phyloP scores from a whole-genome alignment of 306 rosid species.

The Cyamopsis tetragonoloba region DNA sequence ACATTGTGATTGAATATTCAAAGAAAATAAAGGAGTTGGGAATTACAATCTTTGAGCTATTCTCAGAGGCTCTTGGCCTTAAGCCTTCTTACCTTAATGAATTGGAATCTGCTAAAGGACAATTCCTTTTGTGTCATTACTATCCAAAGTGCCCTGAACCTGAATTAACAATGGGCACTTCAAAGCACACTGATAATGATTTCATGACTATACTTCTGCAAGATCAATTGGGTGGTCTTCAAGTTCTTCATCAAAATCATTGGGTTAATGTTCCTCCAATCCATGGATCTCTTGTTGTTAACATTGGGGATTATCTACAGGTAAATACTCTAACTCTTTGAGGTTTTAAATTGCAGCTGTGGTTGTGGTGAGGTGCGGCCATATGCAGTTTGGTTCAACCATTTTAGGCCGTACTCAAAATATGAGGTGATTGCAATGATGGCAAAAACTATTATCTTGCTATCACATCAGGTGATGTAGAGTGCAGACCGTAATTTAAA shows the following conservation, averaged over 20 bases:
- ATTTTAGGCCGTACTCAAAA: too few relatives aligned
- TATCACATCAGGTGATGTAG: too few relatives aligned
- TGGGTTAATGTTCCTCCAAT: constrained; percentile 29
- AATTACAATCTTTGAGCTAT: constrained; percentile 7
- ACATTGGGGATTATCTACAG: constrained; percentile 34
- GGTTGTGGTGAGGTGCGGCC: too few relatives aligned
- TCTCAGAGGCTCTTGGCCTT: constrained; percentile 36
- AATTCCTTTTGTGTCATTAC: constrained; percentile 3
- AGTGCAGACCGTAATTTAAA: too few relatives aligned
- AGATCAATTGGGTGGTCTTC: constrained; percentile 52
- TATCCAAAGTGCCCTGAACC: constrained; percentile 42
- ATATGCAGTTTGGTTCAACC: too few relatives aligned
- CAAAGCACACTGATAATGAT: constrained; percentile 27
- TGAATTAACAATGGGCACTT: constrained; percentile 23
- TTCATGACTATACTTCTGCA: constrained; percentile 45
- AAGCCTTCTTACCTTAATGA: constrained; percentile 11
- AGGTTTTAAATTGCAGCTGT: too few relatives aligned
- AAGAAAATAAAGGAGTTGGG: constrained; percentile 14
- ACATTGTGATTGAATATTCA: constrained; percentile 32
- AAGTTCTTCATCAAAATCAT: constrained; percentile 23
- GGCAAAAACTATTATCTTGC: too few relatives aligned
- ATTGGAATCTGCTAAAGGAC: constrained; percentile 3
- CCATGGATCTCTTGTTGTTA: constrained; percentile 28
- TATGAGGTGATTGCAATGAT: too few relatives aligned
- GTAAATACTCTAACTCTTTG: neutral